Evolutionary conservation across 768 basidiomycete genomes (phyloP).

Genomic region (Lepiota venenata): DNA sequence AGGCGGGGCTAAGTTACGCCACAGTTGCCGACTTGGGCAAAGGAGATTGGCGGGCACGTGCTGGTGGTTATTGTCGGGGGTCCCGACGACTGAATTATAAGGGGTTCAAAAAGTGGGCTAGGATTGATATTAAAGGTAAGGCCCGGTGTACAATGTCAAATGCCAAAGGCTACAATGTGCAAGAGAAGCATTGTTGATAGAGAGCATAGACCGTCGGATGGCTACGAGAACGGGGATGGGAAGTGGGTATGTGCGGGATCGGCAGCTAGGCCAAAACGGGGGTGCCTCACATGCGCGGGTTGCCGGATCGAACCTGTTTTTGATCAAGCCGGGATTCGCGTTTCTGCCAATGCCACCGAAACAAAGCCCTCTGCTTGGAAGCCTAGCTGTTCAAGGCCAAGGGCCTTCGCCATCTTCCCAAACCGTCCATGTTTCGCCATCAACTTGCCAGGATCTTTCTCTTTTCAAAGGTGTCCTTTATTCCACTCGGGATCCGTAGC

Average conservation of each 20-base stretch:
- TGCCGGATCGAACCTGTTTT: not conserved
- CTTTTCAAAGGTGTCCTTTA: conserved; percentile 66
- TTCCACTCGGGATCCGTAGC: not conserved
- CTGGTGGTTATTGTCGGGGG: too few relatives aligned
- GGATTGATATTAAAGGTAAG: not conserved
- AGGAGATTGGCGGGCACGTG: too few relatives aligned
- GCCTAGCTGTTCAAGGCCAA: conserved; percentile 68
- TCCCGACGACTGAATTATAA: too few relatives aligned
- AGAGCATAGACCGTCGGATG: not conserved
- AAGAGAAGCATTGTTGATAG: not conserved
- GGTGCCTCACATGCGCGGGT: too few relatives aligned
- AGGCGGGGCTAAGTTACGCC: too few relatives aligned
- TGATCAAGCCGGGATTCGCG: not conserved
- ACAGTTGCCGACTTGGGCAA: too few relatives aligned
- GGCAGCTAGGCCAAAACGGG: not conserved
- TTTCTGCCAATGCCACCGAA: conserved; percentile 31
- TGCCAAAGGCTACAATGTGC: not conserved
- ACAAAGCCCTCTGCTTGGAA: conserved; percentile 51
- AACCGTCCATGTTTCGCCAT: conserved; percentile 66
- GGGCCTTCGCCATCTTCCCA: conserved; percentile 57
- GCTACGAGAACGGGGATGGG: not conserved
- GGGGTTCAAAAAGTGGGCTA: too few relatives aligned
- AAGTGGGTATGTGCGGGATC: not conserved
- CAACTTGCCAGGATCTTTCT: conserved; percentile 72
- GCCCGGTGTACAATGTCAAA: too few relatives aligned